phyloP scores from a whole-genome alignment of 257 asterid species.

The Scutellaria minor region DNA sequence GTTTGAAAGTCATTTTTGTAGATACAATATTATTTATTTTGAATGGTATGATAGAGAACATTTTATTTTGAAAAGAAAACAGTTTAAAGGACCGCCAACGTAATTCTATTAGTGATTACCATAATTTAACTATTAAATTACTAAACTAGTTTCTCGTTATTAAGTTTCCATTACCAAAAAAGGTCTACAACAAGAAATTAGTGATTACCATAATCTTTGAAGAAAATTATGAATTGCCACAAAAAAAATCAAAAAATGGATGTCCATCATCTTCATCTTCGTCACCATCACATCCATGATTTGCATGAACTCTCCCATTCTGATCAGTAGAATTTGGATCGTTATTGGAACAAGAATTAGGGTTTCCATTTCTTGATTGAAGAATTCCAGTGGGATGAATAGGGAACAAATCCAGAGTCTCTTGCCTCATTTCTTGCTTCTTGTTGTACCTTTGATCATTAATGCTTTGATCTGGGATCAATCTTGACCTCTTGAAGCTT shows the following conservation, averaged over 20 bases:
- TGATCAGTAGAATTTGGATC: not conserved
- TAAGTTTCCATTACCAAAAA: too few species aligned
- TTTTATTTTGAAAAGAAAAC: too few species aligned
- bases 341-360: too few species aligned
- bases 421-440: not conserved
- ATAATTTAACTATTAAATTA: too few species aligned
- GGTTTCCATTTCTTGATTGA: slow-evolving; percentile 36
- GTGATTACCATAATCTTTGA: slow-evolving; percentile 23
- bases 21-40: too few species aligned
- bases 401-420: slow-evolving; percentile 83
- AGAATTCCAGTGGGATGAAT: slow-evolving; percentile 69
- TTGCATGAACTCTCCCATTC: not conserved
- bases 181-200: too few species aligned
- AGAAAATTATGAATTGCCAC: slow-evolving; percentile 32
- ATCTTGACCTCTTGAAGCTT: slow-evolving; percentile 27
- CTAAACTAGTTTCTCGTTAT: too few species aligned
- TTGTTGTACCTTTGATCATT: slow-evolving; percentile 40
- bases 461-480: slow-evolving; percentile 34
- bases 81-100: too few species aligned
- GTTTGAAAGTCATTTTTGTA: too few species aligned
- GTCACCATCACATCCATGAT: slow-evolving; percentile 5
- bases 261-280: slow-evolving; percentile 32
- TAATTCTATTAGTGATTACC: too few species aligned
- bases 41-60: too few species aligned
- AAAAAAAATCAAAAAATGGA: slow-evolving; percentile 61